phyloP scores from a whole-genome alignment of 768 basidiomycete genomes.

The Termitomyces sp. region DNA sequence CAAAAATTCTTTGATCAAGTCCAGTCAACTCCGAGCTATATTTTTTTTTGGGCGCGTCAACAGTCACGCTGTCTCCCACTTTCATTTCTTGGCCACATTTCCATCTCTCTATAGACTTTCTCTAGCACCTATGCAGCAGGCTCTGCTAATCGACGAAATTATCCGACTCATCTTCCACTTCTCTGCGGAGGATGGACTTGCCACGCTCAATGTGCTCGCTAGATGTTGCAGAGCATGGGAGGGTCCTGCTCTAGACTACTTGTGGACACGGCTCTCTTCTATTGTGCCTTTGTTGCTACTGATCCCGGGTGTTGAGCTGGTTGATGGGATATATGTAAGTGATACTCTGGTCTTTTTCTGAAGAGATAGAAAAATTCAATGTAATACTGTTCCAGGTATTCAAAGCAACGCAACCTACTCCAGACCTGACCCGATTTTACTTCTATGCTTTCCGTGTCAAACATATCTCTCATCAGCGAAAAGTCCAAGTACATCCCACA shows the following conservation, averaged over 20 bases:
- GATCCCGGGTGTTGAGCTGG: constrained; percentile 24
- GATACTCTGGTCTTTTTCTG: neutral
- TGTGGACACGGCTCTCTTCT: constrained; percentile 41
- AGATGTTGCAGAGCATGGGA: constrained; percentile 44
- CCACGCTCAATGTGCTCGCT: constrained; percentile 31
- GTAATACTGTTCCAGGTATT: constrained; percentile 1
- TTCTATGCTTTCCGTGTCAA: constrained; percentile 34
- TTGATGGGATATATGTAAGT: constrained; percentile 32
- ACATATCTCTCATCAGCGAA: constrained; percentile 29
- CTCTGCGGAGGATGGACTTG: constrained; percentile 22
- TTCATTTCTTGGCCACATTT: neutral
- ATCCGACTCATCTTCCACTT: constrained; percentile 38
- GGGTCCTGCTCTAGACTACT: constrained; percentile 41
- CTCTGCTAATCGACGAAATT: constrained; percentile 47
- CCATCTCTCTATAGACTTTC: neutral
- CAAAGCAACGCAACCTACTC: neutral
- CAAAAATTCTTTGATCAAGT: constrained; percentile 8
- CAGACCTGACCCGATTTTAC: constrained; percentile 24
- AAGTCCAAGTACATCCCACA: constrained; percentile 19
- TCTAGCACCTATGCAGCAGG: constrained; percentile 33
- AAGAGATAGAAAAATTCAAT: neutral
- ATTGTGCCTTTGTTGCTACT: constrained; percentile 37
- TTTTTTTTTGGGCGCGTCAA: neutral
- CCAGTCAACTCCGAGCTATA: neutral
- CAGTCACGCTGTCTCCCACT: neutral